Base-by-base conservation (phyloP, 2,329 filamentous ascomycete species). In the Fusarium sp. region DNA sequence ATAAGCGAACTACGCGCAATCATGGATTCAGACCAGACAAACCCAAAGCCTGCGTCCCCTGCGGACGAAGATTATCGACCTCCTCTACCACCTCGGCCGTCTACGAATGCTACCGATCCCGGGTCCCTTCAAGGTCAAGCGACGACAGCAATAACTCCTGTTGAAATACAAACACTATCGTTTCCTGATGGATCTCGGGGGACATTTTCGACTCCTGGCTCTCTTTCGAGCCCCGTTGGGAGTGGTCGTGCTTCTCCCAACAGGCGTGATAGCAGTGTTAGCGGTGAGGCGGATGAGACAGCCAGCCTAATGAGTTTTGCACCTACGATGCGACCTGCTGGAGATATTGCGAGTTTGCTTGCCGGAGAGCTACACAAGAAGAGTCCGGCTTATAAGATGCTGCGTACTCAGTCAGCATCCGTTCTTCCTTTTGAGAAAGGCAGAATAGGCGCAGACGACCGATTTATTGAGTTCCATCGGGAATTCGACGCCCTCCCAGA, bases 341-440 rank as follows among this genome's bases (percentile, higher is more conserved):
- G 89, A 5, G 94, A 97, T 70, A 86, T 92, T 28, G 94, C 94
- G 62, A 97, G 94, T 75, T 83, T 97, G 20, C 86, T 97, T 45
- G 89, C 89, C 11, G 92, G 93, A 41, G 89, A 92, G 26, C 79
- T 91, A 36, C 86, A 88, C 69, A 85, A 85, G 62, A 88, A 86
- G 72, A 92, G 88, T 74, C 85, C 88, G 18, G 89, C 91, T 6
- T 92, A 92, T 88, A 86, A 86, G 69, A 80, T 91, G 50, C 81
- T 94, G 28, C 87, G 86, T 52, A 85, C 87, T 18, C 90, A 91
- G 72, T 84, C 88, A 7, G 84, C 87, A 31, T 83, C 82, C 1
- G 81, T 88, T 34, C 85, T 84, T 66, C 87, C 88, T 2, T 91
- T 92, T 70, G 88, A 92, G 71, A 82, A 78, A 36, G 73, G 81